Evolutionary conservation across 306 rosid genomes (phyloP), one percentile per base, ranked within the genome.

Genomic region (Hippophae tibetana): DNA sequence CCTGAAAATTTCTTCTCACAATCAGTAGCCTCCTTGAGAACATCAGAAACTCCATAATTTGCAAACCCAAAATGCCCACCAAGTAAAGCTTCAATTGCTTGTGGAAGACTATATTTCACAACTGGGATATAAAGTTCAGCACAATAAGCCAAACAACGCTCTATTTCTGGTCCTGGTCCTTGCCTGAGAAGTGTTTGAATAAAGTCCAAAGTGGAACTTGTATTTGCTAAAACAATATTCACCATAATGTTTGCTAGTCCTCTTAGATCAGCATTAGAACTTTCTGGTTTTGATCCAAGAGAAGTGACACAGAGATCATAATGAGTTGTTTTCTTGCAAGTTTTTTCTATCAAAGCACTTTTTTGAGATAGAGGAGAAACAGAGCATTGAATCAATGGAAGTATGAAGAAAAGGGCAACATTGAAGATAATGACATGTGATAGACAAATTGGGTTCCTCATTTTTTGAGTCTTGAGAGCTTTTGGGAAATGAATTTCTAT

Each of bases 121-220:
- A 81, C 73, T 3, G 89, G 97, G 10, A 89, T 86, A 57, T 83
- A 89, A 48, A 85, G 63, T 62, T 89, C 90, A 13, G 95, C 97
- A 55, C 95, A 89, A 72, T 73, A 71, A 7, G 97, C 95, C 73
- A 89, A 55, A 13, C 79, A 67, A 48, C 76, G 80, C 75, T 89
- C 87, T 54, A 81, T 5, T 2, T 51, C 13, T 60, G 43, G 31
- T 5, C 61, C 72, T 44, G 65, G 64, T 18, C 58, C 51, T 14
- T 62, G 45, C 72, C 56, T 72, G 43, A 72, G 61, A 13, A 72
- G 56, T 42, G 49, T 38, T 31, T 63, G 61, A 44, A 72, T 66
- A 51, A 42, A 66, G 9, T 61, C 69, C 42, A 72, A 60, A 7
- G 68, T 67, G 6, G 52, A 68, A 6, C 51, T 61, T 48, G 72